Base-by-base conservation (phyloP, 2,329 filamentous ascomycete species). In the Chaetomiaceae sp. region DNA sequence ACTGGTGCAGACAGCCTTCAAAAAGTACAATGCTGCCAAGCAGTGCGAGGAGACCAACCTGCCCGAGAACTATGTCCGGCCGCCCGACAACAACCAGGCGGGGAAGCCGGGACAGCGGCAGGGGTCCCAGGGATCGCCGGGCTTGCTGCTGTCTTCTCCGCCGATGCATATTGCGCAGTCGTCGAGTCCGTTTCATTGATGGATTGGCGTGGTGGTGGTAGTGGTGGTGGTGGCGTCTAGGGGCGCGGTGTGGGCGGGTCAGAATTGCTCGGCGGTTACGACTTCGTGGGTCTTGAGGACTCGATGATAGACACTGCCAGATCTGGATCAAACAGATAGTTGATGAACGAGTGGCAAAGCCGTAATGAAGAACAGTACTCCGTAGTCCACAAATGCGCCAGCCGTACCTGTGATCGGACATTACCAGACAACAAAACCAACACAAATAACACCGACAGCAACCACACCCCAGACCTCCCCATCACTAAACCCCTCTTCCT, bases 11-110 rank as follows among this genome's bases (percentile, higher is more conserved):
- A 63, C 65, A 21, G 68, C 70, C 0, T 73, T 71, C 44, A 67
- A 63, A 48, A 69, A 69, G 53, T 75, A 75, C 55, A 72, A 73
- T 38, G 66, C 67, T 1, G 71, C 70, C 3, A 71, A 69, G 60
- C 59, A 64, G 50, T 69, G 66, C 41, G 66, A 66, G 35, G 69
- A 73, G 55, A 71, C 70, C 34, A 74, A 72, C 50, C 57, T 66
- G 4, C 57, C 57, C 2, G 59, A 62, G 27, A 58, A 55, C 23
- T 62, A 59, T 44, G 51, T 58, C 12, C 44, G 48, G 16, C 38
- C 25, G 13, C 17, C 31, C 0, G 51, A 56, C 10, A n/a, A 3
- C 5, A 25, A 40, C 5, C 19, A 19, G 33, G 8, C 3, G 6
- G 23, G 34, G 4, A 19, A 17, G 30, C 25, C 41, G 9, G 33